Base-by-base conservation (phyloP, 2,329 filamentous ascomycete species). In the Penicillium brasilianum region DNA sequence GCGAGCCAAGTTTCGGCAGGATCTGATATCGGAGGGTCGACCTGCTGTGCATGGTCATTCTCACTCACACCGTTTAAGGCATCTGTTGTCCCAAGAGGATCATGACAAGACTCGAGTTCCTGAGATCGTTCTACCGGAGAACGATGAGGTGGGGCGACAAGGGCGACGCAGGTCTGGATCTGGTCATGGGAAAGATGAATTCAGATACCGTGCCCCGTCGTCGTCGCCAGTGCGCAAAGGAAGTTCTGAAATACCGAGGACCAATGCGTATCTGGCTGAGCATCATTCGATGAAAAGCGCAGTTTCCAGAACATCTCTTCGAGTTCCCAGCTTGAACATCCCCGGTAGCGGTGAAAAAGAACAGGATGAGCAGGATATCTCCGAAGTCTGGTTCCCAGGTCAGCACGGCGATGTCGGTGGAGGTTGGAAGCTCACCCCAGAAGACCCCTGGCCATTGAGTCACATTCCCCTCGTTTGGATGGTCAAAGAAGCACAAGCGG, bases 371-470 rank as follows among this genome's bases (percentile, higher is more conserved):
- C 65, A 92, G 70, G 89, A 93, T 65, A 88, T 93, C 39, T 84
- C 90, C 62, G 91, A 94, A 69, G 85, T 93, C 2, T 79, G 75
- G 69, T 94, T 94, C 67, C 81, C 90, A 0, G 91, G 91, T 1
- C 86, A 87, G 6, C 91, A 94, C 62, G 89, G 85, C 1, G 90
- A 93, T 63, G 85, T 93, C 20, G 90, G 90, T 0, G 90, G 90
- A 9, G 90, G 90, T 0, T 92, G 90, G 90, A 83, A 84, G 41
- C 74, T 84, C 0, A 73, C 63, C 18, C 55, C 62, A 0, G 80
- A 80, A 18, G 89, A 90, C 68, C 69, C 74, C 25, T 77, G 76
- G 55, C 82, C 86, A 9, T 79, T 89, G 46, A 89, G 86, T 62
- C 88, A 91, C 65, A 82, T 88, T 1, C 87, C 88, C 0, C 65